These are phyloP conservation scores for Neofusicoccum parvum DNA, from an alignment of 2,329 filamentous ascomycete genomes.

Conservation along the genomic window DNA sequence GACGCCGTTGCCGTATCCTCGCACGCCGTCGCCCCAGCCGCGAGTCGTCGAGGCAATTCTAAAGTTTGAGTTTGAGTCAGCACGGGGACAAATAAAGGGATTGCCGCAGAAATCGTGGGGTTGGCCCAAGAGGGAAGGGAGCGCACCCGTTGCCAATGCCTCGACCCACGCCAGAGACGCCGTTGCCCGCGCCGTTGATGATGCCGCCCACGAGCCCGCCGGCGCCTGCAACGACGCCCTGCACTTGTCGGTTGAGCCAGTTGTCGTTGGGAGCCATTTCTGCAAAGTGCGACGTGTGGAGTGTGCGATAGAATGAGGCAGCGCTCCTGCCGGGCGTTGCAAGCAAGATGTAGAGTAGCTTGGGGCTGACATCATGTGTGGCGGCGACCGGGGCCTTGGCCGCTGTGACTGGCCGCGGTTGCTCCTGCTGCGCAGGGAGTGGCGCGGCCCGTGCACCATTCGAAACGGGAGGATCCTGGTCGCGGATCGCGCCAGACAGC, in stretches of 20 bases:
- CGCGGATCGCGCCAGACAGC: slow-evolving; percentile 11
- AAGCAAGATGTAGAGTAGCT: neutral
- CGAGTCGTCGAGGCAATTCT: slow-evolving; percentile 49
- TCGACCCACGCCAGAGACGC: slow-evolving; percentile 50
- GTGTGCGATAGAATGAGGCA: neutral
- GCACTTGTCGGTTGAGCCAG: slow-evolving; percentile 50
- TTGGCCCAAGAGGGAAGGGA: slow-evolving; percentile 12
- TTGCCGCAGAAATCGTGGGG: neutral
- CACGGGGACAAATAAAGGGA: neutral
- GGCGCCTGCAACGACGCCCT: slow-evolving; percentile 45
- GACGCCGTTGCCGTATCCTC: slow-evolving; percentile 53
- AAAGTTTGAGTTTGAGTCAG: slow-evolving; percentile 1
- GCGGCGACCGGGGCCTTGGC: neutral
- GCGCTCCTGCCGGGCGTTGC: neutral
- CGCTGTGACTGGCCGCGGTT: neutral
- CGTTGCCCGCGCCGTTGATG: slow-evolving; percentile 47
- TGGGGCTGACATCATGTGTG: slow-evolving; percentile 14
- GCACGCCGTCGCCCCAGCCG: slow-evolving; percentile 51
- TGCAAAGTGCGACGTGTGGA: neutral
- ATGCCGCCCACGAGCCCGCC: slow-evolving; percentile 48
- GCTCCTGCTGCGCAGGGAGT: neutral
- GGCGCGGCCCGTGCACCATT: slow-evolving; percentile 2
- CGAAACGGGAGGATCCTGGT: slow-evolving; percentile 11
- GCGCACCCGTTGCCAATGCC: slow-evolving; percentile 46
- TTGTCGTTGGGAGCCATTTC: slow-evolving; percentile 38